A percentile compares a stretch with the other conserved stretches of the same genome.
Conservation (phyloP, 768 basidiomycete genomes). For the Lepiota venenata region DNA sequence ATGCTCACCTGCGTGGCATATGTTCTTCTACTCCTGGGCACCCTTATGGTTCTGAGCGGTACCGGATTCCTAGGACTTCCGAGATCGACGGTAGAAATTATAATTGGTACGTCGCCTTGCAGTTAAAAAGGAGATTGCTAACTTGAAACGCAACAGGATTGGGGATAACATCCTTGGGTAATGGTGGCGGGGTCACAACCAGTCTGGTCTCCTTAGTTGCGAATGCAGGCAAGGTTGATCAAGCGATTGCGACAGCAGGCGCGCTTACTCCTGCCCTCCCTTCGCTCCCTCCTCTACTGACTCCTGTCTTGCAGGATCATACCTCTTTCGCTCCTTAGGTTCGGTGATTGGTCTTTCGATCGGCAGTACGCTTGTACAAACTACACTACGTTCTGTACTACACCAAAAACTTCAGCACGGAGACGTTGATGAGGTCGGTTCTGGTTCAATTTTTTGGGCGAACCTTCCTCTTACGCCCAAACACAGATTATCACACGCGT, state of each 20-base stretch:
- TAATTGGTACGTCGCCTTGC: constrained; percentile 30
- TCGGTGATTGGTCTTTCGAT: constrained; percentile 55
- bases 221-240: constrained; percentile 57
- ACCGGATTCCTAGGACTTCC: constrained; percentile 32
- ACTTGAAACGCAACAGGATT: not conserved
- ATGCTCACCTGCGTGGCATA: constrained; percentile 43
- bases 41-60: constrained; percentile 28
- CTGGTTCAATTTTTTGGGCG: not conserved
- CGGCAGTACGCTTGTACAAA: constrained; percentile 55
- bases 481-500: constrained; percentile 45
- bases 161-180: constrained; percentile 1
- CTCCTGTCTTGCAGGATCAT: constrained; percentile 42
- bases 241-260: constrained; percentile 67
- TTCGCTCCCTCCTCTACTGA: not conserved
- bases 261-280: constrained; percentile 10
- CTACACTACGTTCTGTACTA: constrained; percentile 42
- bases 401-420: constrained; percentile 36
- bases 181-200: constrained; percentile 49
- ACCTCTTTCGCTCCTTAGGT: constrained; percentile 64
- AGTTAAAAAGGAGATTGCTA: not conserved
- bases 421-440: constrained; percentile 51
- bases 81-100: constrained; percentile 33
- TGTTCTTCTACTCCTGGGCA: constrained; percentile 33
- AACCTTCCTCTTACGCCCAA: not conserved
- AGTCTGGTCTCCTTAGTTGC: constrained; percentile 59